Percentiles rank a stretch among this genome's conserved stretches.
Conservation (phyloP, 106 monocot genomes). For the Dioscorea dumetorum region DNA sequence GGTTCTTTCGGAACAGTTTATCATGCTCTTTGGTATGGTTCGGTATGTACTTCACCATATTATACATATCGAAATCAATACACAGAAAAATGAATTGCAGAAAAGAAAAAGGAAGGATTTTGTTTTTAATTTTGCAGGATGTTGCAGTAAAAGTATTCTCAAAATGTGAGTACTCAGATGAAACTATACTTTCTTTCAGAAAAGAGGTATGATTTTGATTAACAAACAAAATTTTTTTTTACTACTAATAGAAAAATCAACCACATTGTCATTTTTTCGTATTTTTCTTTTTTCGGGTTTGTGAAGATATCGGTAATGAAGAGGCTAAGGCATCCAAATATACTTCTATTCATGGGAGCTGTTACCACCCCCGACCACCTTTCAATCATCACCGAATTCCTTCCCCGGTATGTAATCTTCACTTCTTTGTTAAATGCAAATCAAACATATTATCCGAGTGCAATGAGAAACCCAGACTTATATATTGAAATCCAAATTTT, state of each 20-base stretch:
- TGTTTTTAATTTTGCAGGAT: conserved; percentile 29
- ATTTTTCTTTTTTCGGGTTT: too few species aligned
- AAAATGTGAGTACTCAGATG: conserved; percentile 32
- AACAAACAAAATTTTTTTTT: too few species aligned
- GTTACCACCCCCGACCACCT: conserved; percentile 86
- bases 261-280: too few species aligned
- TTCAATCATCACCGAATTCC: conserved; percentile 95
- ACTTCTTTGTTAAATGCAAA: background rate
- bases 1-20: conserved; percentile 99
- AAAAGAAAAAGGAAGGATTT: conserved; percentile 61
- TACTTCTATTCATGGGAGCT: conserved; percentile 97
- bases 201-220: conserved; percentile 23
- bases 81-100: conserved; percentile 67
- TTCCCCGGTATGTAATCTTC: conserved; percentile 65
- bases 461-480: too few species aligned
- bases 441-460: too few species aligned
- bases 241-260: too few species aligned
- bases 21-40: conserved; percentile 99
- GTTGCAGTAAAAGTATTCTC: conserved; percentile 46
- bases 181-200: conserved; percentile 24
- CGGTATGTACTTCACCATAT: conserved; percentile 56
- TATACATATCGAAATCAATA: too few species aligned
- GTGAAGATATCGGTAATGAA: conserved; percentile 93
- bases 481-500: too few species aligned
- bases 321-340: conserved; percentile 93